These are phyloP conservation scores for Phytophthora meadii DNA, from an alignment of 352 stramenopile genomes.

Conservation along the genomic window DNA sequence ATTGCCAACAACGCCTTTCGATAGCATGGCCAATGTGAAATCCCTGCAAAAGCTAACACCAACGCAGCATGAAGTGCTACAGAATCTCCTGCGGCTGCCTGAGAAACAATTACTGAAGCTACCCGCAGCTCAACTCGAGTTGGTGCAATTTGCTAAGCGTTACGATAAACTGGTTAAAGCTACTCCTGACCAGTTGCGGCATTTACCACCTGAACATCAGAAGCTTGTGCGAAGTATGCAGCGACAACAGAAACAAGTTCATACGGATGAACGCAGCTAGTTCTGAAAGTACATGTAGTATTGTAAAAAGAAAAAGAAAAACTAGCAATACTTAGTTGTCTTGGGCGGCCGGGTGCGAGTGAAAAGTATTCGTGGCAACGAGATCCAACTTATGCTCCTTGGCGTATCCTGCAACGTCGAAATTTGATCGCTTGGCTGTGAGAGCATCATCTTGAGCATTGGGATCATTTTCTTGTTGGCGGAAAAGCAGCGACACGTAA, in stretches of 20 bases:
- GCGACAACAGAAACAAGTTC: slow-evolving; percentile 8
- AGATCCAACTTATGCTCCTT: slow-evolving; percentile 41
- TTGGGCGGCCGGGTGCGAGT: slow-evolving; percentile 40
- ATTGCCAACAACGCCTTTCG: not conserved
- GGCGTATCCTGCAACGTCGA: slow-evolving; percentile 56
- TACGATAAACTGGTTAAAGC: slow-evolving; percentile 52
- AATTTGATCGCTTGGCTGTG: slow-evolving; percentile 47
- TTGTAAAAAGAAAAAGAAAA: slow-evolving; percentile 17
- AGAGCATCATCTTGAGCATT: slow-evolving; percentile 30
- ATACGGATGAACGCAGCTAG: slow-evolving; percentile 14
- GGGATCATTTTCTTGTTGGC: slow-evolving; percentile 24
- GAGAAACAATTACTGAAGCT: slow-evolving; percentile 47
- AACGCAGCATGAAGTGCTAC: slow-evolving; percentile 47
- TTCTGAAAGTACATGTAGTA: not conserved
- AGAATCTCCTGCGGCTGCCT: slow-evolving; percentile 46
- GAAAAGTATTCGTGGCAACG: slow-evolving; percentile 45
- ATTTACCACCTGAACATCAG: slow-evolving; percentile 47
- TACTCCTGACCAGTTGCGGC: slow-evolving; percentile 38
- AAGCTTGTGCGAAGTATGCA: slow-evolving; percentile 53
- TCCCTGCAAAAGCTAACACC: slow-evolving; percentile 31
- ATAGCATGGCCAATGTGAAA: slow-evolving; percentile 15
- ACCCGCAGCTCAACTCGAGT: slow-evolving; percentile 44
- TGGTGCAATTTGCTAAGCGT: slow-evolving; percentile 64
- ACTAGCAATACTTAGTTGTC: slow-evolving; percentile 14
- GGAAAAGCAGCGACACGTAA: slow-evolving; percentile 66